phyloP scores from a whole-genome alignment of 2,329 filamentous ascomycete species.

The Fusarium phyllophilum region DNA sequence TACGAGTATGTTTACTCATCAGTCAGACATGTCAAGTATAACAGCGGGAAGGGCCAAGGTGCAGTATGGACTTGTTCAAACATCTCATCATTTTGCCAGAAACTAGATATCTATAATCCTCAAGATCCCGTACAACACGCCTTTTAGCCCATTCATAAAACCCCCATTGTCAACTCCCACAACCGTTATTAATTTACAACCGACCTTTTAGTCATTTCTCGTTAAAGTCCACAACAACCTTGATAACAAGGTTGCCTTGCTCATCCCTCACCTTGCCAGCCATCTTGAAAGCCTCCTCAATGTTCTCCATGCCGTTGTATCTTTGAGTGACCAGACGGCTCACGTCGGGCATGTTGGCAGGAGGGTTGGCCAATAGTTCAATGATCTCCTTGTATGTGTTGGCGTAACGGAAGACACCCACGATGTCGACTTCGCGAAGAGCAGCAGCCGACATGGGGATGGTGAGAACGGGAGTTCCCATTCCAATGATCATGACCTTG shows the following conservation, averaged over 20 bases:
- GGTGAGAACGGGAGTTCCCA: conserved; percentile 77
- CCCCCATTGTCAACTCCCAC: conserved; percentile 8
- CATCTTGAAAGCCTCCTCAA: conserved; percentile 77
- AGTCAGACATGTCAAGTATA: no score
- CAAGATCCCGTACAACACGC: conserved; percentile 10
- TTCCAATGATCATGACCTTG: conserved; percentile 75
- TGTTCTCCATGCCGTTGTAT: conserved; percentile 70
- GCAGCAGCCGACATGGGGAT: conserved; percentile 75
- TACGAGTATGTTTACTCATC: not conserved
- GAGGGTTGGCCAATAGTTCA: conserved; percentile 59
- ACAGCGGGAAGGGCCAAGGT: not conserved
- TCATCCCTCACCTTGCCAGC: conserved; percentile 77
- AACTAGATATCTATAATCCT: not conserved
- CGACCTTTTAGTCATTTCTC: conserved; percentile 22
- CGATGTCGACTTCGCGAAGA: conserved; percentile 75
- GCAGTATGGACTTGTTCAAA: not conserved
- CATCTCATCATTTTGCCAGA: conserved; percentile 2
- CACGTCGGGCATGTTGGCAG: conserved; percentile 69
- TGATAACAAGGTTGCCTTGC: conserved; percentile 75
- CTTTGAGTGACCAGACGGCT: conserved; percentile 76
- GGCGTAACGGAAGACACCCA: conserved; percentile 78
- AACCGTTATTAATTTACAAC: conserved; percentile 16
- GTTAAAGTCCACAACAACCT: conserved; percentile 71
- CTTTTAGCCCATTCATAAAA: conserved; percentile 21
- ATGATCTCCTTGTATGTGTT: conserved; percentile 74